Evolutionary conservation across 306 rosid species (phyloP).

Genomic region (Phaseolus lunatus): DNA sequence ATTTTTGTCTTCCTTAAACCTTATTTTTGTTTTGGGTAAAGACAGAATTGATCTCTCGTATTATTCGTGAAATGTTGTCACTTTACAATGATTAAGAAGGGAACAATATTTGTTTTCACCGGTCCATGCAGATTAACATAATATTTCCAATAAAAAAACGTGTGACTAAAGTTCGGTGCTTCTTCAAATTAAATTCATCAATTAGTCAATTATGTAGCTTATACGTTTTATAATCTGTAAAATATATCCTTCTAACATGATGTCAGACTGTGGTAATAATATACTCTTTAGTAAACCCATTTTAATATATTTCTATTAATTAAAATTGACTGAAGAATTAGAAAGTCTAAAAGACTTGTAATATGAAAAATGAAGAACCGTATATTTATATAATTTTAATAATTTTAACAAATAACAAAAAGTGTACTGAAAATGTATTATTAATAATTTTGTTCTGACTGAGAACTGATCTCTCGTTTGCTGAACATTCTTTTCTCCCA

Average conservation of each 20-base stretch:
- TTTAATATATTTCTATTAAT: neutral
- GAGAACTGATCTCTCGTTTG: no score
- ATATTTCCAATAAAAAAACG: neutral
- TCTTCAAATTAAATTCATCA: neutral
- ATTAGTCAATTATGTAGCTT: neutral
- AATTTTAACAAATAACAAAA: neutral
- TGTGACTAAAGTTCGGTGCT: neutral
- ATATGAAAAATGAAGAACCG: neutral
- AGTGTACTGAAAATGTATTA: neutral
- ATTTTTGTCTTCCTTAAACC: constrained; percentile 8
- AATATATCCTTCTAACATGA: neutral
- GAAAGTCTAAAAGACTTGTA: neutral
- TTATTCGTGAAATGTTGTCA: neutral
- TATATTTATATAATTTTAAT: neutral
- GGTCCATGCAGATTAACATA: neutral
- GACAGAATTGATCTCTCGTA: neutral
- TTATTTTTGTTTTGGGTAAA: constrained; percentile 8
- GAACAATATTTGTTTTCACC: neutral
- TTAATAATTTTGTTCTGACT: neutral
- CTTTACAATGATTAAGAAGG: neutral
- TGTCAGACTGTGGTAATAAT: neutral
- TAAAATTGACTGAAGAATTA: neutral
- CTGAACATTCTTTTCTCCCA: no score
- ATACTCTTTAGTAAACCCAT: neutral
- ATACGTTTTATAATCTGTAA: neutral